Evolutionary conservation across 2,329 filamentous ascomycete species (phyloP).

Genomic region (Botryosphaeria dothidea): DNA sequence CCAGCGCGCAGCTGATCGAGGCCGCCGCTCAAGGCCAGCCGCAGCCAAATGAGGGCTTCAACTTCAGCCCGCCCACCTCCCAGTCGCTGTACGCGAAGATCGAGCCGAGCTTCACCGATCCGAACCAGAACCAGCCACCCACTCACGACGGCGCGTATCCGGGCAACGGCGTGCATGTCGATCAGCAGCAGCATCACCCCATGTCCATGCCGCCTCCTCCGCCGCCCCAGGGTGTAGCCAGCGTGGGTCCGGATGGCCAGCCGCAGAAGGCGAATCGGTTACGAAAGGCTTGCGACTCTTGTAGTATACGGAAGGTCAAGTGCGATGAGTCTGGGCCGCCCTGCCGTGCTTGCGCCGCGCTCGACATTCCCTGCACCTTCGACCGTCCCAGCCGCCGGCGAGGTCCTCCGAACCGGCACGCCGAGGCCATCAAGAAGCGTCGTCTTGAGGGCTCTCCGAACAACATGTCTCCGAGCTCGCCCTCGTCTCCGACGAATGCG

Average conservation of each 20-base stretch:
- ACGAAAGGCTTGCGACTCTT: constrained; percentile 45
- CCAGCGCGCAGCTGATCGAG: constrained; percentile 25
- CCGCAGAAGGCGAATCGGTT: constrained; percentile 38
- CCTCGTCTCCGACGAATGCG: constrained; percentile 55
- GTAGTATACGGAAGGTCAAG: constrained; percentile 47
- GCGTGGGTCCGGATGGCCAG: constrained; percentile 19
- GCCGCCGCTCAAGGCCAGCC: constrained; percentile 15
- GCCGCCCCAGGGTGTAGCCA: constrained; percentile 14
- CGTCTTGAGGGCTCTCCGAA: constrained; percentile 50
- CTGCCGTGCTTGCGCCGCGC: constrained; percentile 63
- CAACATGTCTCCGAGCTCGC: constrained; percentile 44
- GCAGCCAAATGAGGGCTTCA: constrained; percentile 20
- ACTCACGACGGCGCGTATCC: constrained; percentile 15
- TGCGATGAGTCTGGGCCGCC: constrained; percentile 68
- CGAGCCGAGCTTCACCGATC: constrained; percentile 20
- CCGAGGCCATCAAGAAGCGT: constrained; percentile 66
- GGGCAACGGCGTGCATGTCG: constrained; percentile 14
- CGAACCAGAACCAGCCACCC: constrained; percentile 11
- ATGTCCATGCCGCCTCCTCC: constrained; percentile 16
- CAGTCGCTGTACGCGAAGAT: constrained; percentile 24
- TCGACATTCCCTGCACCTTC: constrained; percentile 69
- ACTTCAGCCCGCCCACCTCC: constrained; percentile 15
- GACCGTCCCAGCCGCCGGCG: constrained; percentile 63
- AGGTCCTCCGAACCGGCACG: constrained; percentile 67
- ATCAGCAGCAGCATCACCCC: constrained; percentile 17